Percentiles rank a stretch among this genome's conserved stretches.
These are phyloP conservation scores for Pseudomonodictys pantanalensis DNA, from an alignment of 495 filamentous ascomycete genomes.

Conservation along the genomic window DNA sequence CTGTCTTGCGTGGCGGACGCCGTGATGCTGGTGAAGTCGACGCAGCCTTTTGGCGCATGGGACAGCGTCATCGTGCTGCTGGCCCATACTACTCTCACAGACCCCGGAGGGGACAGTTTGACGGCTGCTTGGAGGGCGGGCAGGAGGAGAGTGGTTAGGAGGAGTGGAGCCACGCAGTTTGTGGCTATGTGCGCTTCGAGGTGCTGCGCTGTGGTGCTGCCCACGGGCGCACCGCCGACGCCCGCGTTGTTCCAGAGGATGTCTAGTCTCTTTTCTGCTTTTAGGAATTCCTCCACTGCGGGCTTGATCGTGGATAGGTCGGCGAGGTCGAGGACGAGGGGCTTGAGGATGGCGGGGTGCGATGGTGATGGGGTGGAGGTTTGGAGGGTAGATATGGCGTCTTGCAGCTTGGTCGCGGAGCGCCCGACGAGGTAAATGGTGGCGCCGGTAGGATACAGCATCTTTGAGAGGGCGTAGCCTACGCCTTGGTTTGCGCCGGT, in stretches of 20 bases:
- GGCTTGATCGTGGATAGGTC: constrained; percentile 4
- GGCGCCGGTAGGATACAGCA: constrained; percentile 9
- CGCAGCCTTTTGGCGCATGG: background rate
- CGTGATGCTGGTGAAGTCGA: constrained; percentile 5
- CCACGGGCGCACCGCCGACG: background rate
- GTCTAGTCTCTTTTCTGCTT: constrained; percentile 7
- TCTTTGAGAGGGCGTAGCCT: constrained; percentile 9
- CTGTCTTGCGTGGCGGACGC: background rate
- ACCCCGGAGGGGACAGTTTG: background rate
- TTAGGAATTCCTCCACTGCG: background rate
- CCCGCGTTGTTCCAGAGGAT: constrained; percentile 11
- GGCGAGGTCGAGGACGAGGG: constrained; percentile 7
- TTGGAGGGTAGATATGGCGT: constrained; percentile 4
- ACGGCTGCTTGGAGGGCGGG: constrained; percentile 1
- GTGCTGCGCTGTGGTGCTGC: background rate
- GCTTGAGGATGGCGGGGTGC: background rate
- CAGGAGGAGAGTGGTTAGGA: constrained; percentile 4
- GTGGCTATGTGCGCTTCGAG: constrained; percentile 16
- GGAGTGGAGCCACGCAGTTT: constrained; percentile 6
- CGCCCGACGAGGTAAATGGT: constrained; percentile 15
- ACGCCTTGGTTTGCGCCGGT: constrained; percentile 13
- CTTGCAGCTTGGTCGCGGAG: background rate
- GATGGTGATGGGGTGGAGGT: background rate
- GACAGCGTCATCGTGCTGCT: constrained; percentile 5
- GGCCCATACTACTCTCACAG: constrained; percentile 1